Evolutionary conservation across 2,329 filamentous ascomycete genomes (phyloP), one percentile per base, ranked within the genome.

Genomic region (Bipolaris cookei): DNA sequence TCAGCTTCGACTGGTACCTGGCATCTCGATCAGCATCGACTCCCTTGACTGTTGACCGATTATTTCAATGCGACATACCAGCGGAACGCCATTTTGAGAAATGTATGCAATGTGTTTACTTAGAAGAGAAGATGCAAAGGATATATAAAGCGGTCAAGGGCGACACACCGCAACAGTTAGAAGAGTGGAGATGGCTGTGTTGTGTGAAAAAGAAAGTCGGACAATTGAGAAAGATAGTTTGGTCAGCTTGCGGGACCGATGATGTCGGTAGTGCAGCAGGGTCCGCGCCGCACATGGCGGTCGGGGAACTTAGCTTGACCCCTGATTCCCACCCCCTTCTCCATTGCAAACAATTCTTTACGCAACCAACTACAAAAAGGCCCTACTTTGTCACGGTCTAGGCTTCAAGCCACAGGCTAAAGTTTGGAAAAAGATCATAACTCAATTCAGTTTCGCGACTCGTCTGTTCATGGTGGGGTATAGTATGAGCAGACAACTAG

Each of bases 1-100:
- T 88, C 75, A 97, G 83, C 77, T 87, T 90, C 73, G 86, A 83
- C 79, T 96, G 92, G 81, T 98, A 98, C 92, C 93, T 87, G n/a
- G 34, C 13, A 8, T 28, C 32, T 32, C n/a, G n/a, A 49, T 61
- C 35, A 54, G 58, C 32, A 18, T 34, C 16, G 21, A 16, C 48
- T 38, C 28, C 18, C 43, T 34, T 42, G 32, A 20, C n/a, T 46
- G n/a, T 21, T 32, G 30, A 18, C 30, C 50, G 44, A 30, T 46
- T 20, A 30, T 14, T 34, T 10, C 11, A 21, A n/a, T 18, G 32
- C 13, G 35, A 51, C 51, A 39, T 39, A 56, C 51, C 51, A 59
- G 14, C 57, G 57, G 46, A 59, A 59, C 44, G 57, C 57, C 53
- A 59, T 59, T 57, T 28, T 58, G 53, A 44, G n/a, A 23, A 38